Percentiles rank a stretch among this genome's conserved stretches.
Conservation (phyloP, 345 rosid species). For the Jatropha curcas region DNA sequence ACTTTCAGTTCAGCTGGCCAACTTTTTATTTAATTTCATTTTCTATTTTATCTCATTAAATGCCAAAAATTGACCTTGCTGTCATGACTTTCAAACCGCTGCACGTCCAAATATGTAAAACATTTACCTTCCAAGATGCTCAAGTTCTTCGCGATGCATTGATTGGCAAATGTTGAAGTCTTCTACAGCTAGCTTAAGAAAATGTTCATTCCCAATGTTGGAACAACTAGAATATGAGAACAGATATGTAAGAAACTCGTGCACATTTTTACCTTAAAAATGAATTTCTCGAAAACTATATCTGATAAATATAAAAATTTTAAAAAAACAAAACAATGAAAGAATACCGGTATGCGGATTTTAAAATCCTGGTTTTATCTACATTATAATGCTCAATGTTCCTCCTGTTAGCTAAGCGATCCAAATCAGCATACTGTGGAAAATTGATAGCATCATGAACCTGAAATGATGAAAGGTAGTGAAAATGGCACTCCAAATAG, state of each 20-base stretch:
- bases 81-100: constrained; percentile 7
- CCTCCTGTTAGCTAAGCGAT: constrained; percentile 58
- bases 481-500: neutral
- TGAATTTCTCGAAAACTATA: neutral
- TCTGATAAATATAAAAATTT: neutral
- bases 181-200: constrained; percentile 62
- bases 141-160: constrained; percentile 55
- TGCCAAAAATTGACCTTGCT: neutral
- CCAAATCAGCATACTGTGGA: constrained; percentile 54
- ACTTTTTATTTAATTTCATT: neutral
- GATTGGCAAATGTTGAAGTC: constrained; percentile 74
- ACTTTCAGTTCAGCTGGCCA: neutral
- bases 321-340: neutral
- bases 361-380: constrained; percentile 47
- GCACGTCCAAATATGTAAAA: neutral
- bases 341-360: constrained; percentile 62
- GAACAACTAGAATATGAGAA: constrained; percentile 42
- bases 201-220: constrained; percentile 41
- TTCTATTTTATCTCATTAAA: neutral
- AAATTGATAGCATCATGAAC: constrained; percentile 60
- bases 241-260: neutral
- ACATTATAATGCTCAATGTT: constrained; percentile 43
- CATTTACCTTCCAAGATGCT: constrained; percentile 63
- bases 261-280: too few relatives aligned
- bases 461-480: constrained; percentile 42